phyloP scores from a whole-genome alignment of 2,329 filamentous ascomycete species.

The Cordyceps cateniannulata region DNA sequence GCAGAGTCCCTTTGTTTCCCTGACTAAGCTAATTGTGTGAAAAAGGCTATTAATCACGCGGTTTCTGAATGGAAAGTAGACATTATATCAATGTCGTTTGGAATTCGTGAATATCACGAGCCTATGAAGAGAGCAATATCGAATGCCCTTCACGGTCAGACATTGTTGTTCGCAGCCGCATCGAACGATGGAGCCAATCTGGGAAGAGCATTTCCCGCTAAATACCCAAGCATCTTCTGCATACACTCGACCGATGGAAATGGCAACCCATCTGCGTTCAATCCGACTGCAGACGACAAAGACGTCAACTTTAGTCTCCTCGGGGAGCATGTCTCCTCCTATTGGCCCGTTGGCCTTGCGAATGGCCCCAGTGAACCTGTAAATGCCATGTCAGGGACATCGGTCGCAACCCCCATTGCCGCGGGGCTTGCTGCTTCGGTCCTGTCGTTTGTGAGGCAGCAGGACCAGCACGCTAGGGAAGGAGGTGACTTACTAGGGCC shows the following conservation, averaged over 20 bases:
- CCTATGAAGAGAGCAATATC: background rate
- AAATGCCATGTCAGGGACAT: background rate
- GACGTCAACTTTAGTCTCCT: conserved; percentile 1
- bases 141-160: background rate
- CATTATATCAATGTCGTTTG: conserved; percentile 5
- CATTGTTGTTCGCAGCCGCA: background rate
- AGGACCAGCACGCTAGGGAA: background rate
- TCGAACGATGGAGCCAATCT: conserved; percentile 4
- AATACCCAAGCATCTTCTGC: background rate
- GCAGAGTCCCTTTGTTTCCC: too few relatives aligned
- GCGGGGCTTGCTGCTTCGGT: background rate
- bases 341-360: background rate
- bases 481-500: background rate
- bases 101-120: background rate
- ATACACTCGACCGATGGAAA: conserved; percentile 8
- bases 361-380: background rate
- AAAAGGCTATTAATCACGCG: background rate
- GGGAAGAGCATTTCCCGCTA: background rate
- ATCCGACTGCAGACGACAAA: conserved; percentile 1
- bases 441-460: background rate
- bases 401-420: conserved; percentile 4
- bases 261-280: background rate
- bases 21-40: background rate
- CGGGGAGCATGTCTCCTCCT: background rate
- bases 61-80: background rate